Conservation (phyloP, 768 basidiomycete species). For the Boletus rubescentipes region DNA sequence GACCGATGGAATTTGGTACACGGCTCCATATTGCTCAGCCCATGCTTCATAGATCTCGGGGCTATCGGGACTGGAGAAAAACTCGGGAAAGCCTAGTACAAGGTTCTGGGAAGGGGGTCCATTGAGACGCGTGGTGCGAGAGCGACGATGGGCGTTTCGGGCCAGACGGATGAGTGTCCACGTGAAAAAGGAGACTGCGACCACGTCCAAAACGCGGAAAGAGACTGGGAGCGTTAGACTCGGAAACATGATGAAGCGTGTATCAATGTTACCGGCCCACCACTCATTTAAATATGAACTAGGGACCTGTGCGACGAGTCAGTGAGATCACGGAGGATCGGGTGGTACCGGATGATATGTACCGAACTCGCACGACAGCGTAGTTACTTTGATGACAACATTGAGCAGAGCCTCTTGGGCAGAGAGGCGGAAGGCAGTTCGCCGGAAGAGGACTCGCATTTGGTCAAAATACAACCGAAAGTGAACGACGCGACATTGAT, state of each 20-base stretch:
- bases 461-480: too few relatives aligned
- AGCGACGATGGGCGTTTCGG: constrained; percentile 5
- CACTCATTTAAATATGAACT: background rate
- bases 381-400: too few relatives aligned
- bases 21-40: constrained; percentile 47
- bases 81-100: constrained; percentile 40
- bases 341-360: too few relatives aligned
- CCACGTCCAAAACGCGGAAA: constrained; percentile 6
- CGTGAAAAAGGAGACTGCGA: constrained; percentile 13
- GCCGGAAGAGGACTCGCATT: too few relatives aligned
- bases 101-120: constrained; percentile 44
- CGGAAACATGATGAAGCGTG: too few relatives aligned
- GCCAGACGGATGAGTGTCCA: constrained; percentile 17
- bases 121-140: constrained; percentile 35
- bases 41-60: constrained; percentile 45
- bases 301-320: too few relatives aligned
- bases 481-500: too few relatives aligned
- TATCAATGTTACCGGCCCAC: too few relatives aligned
- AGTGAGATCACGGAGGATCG: too few relatives aligned
- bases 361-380: too few relatives aligned
- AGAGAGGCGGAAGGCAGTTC: too few relatives aligned
- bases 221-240: background rate
- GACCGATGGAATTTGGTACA: constrained; percentile 40
- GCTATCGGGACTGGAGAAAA: constrained; percentile 31
- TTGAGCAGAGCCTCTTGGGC: too few relatives aligned